A percentile compares a stretch with the other conserved stretches of the same genome.
phyloP scores from a whole-genome alignment of 768 basidiomycete genomes.

The Auriscalpium microsporum region DNA sequence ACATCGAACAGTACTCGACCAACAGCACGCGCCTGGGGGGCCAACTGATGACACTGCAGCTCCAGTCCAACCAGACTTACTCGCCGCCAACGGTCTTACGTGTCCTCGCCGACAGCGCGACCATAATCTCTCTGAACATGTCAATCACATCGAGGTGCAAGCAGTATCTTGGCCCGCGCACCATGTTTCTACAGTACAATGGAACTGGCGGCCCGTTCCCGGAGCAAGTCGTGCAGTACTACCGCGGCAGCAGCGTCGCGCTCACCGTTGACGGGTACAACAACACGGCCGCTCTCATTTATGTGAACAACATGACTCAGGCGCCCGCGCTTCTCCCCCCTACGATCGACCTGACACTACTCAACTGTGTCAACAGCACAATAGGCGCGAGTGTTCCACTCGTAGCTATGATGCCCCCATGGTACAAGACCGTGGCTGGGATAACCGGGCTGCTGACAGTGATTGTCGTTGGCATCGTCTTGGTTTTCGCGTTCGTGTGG shows the following conservation, averaged over 20 bases:
- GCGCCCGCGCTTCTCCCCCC: conserved; percentile 41
- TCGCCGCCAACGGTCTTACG: conserved; percentile 23
- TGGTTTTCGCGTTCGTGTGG: too few relatives aligned
- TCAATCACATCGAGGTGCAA: conserved; percentile 23
- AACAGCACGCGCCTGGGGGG: conserved; percentile 27
- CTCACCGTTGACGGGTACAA: conserved; percentile 22
- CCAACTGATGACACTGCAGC: conserved; percentile 17
- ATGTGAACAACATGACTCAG: conserved; percentile 27
- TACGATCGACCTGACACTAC: conserved; percentile 37
- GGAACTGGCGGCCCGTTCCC: conserved; percentile 13
- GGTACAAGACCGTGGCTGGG: too few relatives aligned
- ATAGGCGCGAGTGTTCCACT: conserved; percentile 55
- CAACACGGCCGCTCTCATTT: conserved; percentile 17
- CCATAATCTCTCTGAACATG: conserved; percentile 24
- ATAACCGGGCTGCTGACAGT: too few relatives aligned
- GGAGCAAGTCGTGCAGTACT: conserved; percentile 20
- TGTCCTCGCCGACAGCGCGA: conserved; percentile 27
- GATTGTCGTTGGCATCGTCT: too few relatives aligned
- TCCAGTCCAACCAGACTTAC: conserved; percentile 16
- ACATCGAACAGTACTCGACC: conserved; percentile 25
- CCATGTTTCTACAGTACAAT: conserved; percentile 4
- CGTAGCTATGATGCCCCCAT: conserved; percentile 15
- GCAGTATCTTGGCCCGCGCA: conserved; percentile 7
- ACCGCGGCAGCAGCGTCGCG: conserved; percentile 18
- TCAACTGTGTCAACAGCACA: conserved; percentile 54